These are phyloP conservation scores for Phaffia rhodozyma DNA, from an alignment of 1,284 basidiomycete species.

Conservation along the genomic window DNA sequence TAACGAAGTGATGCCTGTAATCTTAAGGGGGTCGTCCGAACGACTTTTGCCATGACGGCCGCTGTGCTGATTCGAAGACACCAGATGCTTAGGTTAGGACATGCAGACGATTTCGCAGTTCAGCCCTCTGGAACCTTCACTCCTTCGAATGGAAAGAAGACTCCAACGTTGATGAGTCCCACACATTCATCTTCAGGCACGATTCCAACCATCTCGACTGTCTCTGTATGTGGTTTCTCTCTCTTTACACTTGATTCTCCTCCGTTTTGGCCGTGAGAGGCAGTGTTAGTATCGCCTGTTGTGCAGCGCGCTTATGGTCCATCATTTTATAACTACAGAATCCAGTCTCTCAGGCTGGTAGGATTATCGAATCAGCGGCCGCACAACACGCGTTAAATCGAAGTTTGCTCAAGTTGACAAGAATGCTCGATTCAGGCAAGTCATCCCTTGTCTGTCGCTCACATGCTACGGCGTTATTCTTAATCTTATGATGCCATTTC, in stretches of 20 bases:
- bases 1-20: too few relatives aligned
- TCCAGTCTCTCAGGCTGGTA: constrained; percentile 28
- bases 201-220: constrained; percentile 7
- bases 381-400: constrained; percentile 73
- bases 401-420: constrained; percentile 69
- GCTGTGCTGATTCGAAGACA: constrained; percentile 78
- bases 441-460: constrained; percentile 16
- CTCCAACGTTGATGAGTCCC: neutral
- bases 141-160: neutral
- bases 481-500: neutral
- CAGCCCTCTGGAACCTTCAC: constrained; percentile 7
- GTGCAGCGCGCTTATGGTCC: neutral
- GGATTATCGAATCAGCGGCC: constrained; percentile 49
- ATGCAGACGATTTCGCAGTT: constrained; percentile 57
- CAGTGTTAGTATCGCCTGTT: too few relatives aligned
- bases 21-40: constrained; percentile 55
- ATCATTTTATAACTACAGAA: neutral
- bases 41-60: constrained; percentile 95
- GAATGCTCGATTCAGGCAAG: constrained; percentile 66
- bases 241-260: neutral
- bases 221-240: constrained; percentile 24
- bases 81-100: constrained; percentile 64
- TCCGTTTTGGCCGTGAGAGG: neutral
- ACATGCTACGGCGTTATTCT: neutral
- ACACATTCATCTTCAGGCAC: neutral